Evolutionary conservation across 805 yeast species (phyloP).

Genomic region (Saccharomyces paradoxus): DNA sequence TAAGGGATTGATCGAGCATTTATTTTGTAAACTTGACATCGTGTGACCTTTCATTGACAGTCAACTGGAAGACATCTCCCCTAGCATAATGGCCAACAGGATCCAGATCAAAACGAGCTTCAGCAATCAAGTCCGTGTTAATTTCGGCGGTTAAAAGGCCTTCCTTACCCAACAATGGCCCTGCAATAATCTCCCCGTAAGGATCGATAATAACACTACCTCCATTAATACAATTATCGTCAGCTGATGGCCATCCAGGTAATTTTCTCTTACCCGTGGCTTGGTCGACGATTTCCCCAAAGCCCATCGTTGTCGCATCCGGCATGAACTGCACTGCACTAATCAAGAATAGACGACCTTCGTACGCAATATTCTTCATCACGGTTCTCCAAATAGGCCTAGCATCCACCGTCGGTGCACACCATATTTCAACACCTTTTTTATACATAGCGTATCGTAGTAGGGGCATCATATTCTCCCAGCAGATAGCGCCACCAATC

Average conservation of each 20-base stretch:
- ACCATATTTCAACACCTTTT: constrained; percentile 36
- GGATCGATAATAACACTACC: constrained; percentile 36
- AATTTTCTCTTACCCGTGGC: constrained; percentile 16
- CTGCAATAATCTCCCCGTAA: constrained; percentile 37
- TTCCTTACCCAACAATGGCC: constrained; percentile 36
- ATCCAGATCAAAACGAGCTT: constrained; percentile 38
- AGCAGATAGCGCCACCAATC: constrained; percentile 41
- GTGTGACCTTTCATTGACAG: constrained; percentile 33
- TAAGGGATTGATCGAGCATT: not conserved
- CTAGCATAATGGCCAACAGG: constrained; percentile 38
- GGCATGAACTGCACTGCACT: constrained; percentile 37
- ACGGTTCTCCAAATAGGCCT: constrained; percentile 38
- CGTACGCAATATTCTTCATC: constrained; percentile 36
- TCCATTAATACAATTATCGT: constrained; percentile 33
- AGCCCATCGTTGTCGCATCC: constrained; percentile 21
- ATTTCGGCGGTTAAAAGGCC: constrained; percentile 36
- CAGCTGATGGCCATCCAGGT: constrained; percentile 28
- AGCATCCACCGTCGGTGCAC: constrained; percentile 40
- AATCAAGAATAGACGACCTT: constrained; percentile 35
- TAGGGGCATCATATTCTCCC: constrained; percentile 41
- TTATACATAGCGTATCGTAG: constrained; percentile 36
- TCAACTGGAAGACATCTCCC: constrained; percentile 37
- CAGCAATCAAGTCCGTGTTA: constrained; percentile 32
- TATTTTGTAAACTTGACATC: constrained; percentile 9
- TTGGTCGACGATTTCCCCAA: constrained; percentile 16